Conservation (phyloP, 2,329 filamentous ascomycete species). For the Sporothrix pseudoabietina region DNA sequence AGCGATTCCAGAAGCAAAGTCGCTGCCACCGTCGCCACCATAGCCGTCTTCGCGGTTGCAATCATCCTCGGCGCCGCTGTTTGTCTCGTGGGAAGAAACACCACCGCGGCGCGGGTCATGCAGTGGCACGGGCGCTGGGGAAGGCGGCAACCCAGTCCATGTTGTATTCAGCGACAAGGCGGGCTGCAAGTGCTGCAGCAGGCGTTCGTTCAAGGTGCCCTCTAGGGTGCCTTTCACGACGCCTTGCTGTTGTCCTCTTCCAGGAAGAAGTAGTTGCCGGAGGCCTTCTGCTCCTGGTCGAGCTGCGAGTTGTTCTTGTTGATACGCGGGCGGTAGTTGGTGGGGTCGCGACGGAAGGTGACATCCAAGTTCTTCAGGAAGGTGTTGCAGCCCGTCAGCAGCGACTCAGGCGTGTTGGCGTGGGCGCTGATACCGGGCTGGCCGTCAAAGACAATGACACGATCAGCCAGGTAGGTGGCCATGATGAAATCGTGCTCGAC, state of each 20-base stretch:
- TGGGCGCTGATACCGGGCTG: slow-evolving; percentile 84
- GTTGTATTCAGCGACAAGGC: not conserved
- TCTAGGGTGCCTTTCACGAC: slow-evolving; percentile 64
- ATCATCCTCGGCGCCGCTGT: slow-evolving; percentile 40
- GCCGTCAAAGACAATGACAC: slow-evolving; percentile 98
- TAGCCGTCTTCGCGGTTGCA: slow-evolving; percentile 30
- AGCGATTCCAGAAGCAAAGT: not conserved
- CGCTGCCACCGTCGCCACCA: not conserved
- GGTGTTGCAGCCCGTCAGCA: slow-evolving; percentile 92
- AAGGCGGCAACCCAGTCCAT: not conserved
- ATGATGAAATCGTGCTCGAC: slow-evolving; percentile 99
- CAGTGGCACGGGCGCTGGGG: slow-evolving; percentile 6
- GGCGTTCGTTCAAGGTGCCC: slow-evolving; percentile 40
- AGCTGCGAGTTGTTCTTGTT: slow-evolving; percentile 96
- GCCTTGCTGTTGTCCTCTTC: slow-evolving; percentile 67
- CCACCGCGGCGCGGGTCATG: slow-evolving; percentile 28
- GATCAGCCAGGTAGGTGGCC: slow-evolving; percentile 69
- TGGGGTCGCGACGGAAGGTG: slow-evolving; percentile 96
- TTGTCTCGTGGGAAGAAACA: slow-evolving; percentile 22
- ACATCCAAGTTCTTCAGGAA: slow-evolving; percentile 97
- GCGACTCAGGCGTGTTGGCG: slow-evolving; percentile 86
- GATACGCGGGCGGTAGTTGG: slow-evolving; percentile 94
- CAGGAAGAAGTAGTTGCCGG: slow-evolving; percentile 97
- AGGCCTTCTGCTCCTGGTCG: slow-evolving; percentile 94
- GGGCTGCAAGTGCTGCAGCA: not conserved